A percentile compares a stretch with the other conserved stretches of the same genome.
These are phyloP conservation scores for Citrullus colocynthis DNA, from an alignment of 306 rosid genomes.

Conservation along the genomic window DNA sequence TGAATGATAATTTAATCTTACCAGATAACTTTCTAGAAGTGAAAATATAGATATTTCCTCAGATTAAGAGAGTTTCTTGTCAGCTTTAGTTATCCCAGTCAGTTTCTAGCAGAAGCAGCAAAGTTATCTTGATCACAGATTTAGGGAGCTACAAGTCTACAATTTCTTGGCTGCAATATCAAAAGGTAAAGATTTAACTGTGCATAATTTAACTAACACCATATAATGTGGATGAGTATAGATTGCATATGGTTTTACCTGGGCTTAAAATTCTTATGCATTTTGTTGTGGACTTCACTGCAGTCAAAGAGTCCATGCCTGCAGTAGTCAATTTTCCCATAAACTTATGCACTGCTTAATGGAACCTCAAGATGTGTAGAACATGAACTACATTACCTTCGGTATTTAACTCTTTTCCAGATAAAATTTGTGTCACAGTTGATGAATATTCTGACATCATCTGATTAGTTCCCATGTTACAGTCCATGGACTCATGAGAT, in stretches of 20 bases:
- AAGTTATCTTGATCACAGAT: neutral
- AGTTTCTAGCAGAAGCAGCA: neutral
- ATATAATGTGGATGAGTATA: neutral
- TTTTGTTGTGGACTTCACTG: conserved; percentile 44
- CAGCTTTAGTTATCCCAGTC: conserved; percentile 5
- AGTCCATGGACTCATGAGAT: conserved; percentile 24
- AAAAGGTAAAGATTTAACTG: neutral
- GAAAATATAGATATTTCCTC: neutral
- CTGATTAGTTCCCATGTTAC: conserved; percentile 21
- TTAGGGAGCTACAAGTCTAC: neutral
- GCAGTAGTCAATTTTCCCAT: conserved; percentile 9
- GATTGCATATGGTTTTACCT: conserved; percentile 23
- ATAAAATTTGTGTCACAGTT: conserved; percentile 36
- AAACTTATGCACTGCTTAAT: neutral
- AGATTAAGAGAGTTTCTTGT: neutral
- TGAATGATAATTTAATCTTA: neutral
- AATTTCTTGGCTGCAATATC: conserved; percentile 4
- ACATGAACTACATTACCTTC: conserved; percentile 25
- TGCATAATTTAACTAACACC: neutral
- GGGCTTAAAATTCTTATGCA: conserved; percentile 53
- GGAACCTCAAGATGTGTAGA: neutral
- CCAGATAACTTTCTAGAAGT: neutral
- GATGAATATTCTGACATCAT: conserved; percentile 42
- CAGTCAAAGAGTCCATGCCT: conserved; percentile 42
- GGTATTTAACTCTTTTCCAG: conserved; percentile 29